A percentile compares a stretch with the other conserved stretches of the same genome.
Evolutionary conservation across 2,329 filamentous ascomycete genomes (phyloP).

Genomic region (Zasmidium angulare): DNA sequence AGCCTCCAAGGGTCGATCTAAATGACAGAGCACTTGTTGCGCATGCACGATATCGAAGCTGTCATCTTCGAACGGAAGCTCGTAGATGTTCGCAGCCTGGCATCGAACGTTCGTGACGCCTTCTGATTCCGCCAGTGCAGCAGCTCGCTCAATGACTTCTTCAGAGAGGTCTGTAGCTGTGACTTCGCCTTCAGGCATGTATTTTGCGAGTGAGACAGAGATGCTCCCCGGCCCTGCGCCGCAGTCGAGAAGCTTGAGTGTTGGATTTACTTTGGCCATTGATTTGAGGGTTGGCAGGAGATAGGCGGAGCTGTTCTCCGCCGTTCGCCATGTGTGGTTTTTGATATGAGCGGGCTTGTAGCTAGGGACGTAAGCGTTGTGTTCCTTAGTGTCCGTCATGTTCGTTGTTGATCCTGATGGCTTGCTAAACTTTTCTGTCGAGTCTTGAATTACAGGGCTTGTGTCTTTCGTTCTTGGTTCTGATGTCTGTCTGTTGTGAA

Average conservation of each 20-base stretch:
- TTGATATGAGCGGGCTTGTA: constrained; percentile 42
- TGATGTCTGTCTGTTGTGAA: not conserved
- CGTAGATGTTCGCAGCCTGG: constrained; percentile 35
- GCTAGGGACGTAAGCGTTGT: constrained; percentile 40
- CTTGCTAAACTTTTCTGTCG: not conserved
- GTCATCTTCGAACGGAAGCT: constrained; percentile 44
- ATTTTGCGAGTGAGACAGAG: constrained; percentile 43
- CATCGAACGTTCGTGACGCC: constrained; percentile 43
- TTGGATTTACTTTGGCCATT: constrained; percentile 24
- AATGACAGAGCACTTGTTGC: constrained; percentile 60
- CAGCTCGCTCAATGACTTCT: constrained; percentile 44
- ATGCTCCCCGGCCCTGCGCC: constrained; percentile 53
- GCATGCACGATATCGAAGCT: constrained; percentile 61
- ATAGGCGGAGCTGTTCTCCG: constrained; percentile 42
- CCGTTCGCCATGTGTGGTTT: constrained; percentile 48
- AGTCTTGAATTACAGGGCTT: not conserved
- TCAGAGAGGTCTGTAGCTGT: constrained; percentile 47
- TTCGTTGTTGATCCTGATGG: not conserved
- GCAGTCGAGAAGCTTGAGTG: constrained; percentile 45
- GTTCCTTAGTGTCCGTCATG: not conserved
- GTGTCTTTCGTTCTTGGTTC: not conserved
- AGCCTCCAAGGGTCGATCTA: constrained; percentile 51
- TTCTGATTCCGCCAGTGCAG: constrained; percentile 36
- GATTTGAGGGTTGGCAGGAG: constrained; percentile 33
- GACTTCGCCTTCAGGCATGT: constrained; percentile 45